Percentiles rank a stretch among this genome's conserved stretches.
Conservation (phyloP, 163 green algal species). For the Scenedesmus sp. region DNA sequence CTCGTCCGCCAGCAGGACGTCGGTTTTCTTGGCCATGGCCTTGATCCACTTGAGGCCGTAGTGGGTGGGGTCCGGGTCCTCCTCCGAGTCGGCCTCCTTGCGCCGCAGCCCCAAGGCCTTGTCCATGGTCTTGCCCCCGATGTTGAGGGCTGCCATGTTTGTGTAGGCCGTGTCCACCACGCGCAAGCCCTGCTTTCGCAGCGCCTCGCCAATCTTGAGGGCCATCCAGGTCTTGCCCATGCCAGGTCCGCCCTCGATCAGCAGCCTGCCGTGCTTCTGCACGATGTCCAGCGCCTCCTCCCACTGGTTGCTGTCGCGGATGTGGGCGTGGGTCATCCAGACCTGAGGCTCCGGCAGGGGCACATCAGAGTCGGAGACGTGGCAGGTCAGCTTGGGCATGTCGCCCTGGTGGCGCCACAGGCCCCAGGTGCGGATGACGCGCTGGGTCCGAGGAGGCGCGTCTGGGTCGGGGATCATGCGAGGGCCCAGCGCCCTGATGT, state of each 20-base stretch:
- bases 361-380: neutral
- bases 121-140: neutral
- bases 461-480: too few species aligned
- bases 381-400: neutral
- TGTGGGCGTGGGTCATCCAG: neutral
- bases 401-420: neutral
- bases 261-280: neutral
- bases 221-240: conserved; percentile 19
- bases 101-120: neutral
- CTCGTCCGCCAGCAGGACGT: conserved; percentile 4
- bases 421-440: neutral
- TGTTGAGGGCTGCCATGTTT: conserved; percentile 6
- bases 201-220: neutral
- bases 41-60: conserved; percentile 6
- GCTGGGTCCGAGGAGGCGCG: neutral
- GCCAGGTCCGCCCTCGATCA: neutral
- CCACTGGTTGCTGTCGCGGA: conserved; percentile 6
- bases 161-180: conserved; percentile 6
- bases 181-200: neutral
- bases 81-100: neutral
- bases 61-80: neutral
- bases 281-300: neutral
- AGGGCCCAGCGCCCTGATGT: neutral
- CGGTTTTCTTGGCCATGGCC: neutral
- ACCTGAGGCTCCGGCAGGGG: neutral